Conservation (phyloP, 139 green algal genomes). For the Monoraphidium neglectum region DNA sequence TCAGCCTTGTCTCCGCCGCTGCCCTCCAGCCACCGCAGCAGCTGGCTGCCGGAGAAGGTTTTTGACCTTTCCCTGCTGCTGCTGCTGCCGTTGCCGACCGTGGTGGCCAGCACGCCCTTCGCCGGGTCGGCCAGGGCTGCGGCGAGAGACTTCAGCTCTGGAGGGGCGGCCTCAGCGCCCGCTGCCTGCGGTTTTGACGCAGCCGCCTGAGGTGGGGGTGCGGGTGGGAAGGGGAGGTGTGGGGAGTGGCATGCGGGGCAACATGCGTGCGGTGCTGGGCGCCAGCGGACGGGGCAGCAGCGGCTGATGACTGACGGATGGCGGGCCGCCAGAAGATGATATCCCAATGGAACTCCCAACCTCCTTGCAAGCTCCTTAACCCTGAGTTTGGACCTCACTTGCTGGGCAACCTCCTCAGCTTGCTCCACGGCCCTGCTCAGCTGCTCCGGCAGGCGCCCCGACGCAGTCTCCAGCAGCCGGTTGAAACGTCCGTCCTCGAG, state of each 20-base stretch:
- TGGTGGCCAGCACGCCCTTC: not conserved
- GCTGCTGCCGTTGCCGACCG: not conserved
- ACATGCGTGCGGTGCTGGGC: too few relatives aligned
- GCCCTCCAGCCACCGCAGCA: conserved; percentile 37
- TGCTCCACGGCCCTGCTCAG: conserved; percentile 2
- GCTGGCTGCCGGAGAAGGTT: conserved; percentile 7
- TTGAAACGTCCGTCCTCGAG: conserved; percentile 47
- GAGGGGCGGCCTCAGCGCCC: not conserved
- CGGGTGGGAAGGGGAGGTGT: too few relatives aligned
- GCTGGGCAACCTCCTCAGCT: too few relatives aligned
- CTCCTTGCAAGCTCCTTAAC: too few relatives aligned
- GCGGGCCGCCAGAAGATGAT: too few relatives aligned
- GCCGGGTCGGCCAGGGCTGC: not conserved
- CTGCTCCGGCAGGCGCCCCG: conserved; percentile 15
- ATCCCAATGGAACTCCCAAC: too few relatives aligned
- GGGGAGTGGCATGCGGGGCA: too few relatives aligned
- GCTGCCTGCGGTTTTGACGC: not conserved
- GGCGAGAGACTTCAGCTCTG: conserved; percentile 16
- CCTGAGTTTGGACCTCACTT: too few relatives aligned
- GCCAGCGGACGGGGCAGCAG: too few relatives aligned
- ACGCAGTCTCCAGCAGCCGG: conserved; percentile 35
- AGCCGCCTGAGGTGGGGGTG: not conserved
- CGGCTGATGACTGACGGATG: too few relatives aligned
- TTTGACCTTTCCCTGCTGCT: not conserved
- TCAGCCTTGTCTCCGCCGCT: not conserved